Percentiles rank a stretch among this genome's conserved stretches.
These are phyloP conservation scores for Penicillium sp. DNA, from an alignment of 2,329 filamentous ascomycete genomes.

Conservation along the genomic window DNA sequence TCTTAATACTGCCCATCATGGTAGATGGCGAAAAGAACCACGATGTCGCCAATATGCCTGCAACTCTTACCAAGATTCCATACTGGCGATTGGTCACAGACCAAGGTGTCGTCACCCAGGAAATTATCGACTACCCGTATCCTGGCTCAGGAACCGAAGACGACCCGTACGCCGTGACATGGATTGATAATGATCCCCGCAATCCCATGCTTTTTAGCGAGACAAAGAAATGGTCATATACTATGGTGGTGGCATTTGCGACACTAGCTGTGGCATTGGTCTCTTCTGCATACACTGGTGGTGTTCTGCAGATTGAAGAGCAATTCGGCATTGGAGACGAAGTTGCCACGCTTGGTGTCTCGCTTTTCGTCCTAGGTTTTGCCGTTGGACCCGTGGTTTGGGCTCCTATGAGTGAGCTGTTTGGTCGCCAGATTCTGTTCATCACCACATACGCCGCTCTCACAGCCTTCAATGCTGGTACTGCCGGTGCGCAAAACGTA, in stretches of 20 bases:
- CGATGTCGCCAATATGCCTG: constrained; percentile 26
- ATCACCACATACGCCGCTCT: constrained; percentile 55
- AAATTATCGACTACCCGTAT: constrained; percentile 59
- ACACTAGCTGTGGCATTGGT: constrained; percentile 69
- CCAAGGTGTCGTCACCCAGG: constrained; percentile 58
- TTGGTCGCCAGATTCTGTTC: constrained; percentile 57
- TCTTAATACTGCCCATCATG: constrained; percentile 24
- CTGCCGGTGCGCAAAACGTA: constrained; percentile 57
- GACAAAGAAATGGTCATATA: constrained; percentile 65
- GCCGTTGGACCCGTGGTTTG: constrained; percentile 62
- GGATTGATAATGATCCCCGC: constrained; percentile 64
- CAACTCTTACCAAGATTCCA: constrained; percentile 29
- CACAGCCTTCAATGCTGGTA: constrained; percentile 60
- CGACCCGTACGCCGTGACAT: constrained; percentile 68
- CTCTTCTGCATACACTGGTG: constrained; percentile 56
- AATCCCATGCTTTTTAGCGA: constrained; percentile 64
- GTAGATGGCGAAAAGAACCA: constrained; percentile 20
- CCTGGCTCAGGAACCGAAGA: constrained; percentile 63
- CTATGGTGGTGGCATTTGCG: constrained; percentile 62
- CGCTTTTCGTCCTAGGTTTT: constrained; percentile 65
- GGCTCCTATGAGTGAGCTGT: constrained; percentile 66
- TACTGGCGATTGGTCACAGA: constrained; percentile 58
- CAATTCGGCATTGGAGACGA: constrained; percentile 56
- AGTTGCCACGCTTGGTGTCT: constrained; percentile 62
- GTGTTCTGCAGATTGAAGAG: constrained; percentile 45